These are phyloP conservation scores for Haplographium delicatum DNA, from an alignment of 495 filamentous ascomycete genomes.

Conservation along the genomic window DNA sequence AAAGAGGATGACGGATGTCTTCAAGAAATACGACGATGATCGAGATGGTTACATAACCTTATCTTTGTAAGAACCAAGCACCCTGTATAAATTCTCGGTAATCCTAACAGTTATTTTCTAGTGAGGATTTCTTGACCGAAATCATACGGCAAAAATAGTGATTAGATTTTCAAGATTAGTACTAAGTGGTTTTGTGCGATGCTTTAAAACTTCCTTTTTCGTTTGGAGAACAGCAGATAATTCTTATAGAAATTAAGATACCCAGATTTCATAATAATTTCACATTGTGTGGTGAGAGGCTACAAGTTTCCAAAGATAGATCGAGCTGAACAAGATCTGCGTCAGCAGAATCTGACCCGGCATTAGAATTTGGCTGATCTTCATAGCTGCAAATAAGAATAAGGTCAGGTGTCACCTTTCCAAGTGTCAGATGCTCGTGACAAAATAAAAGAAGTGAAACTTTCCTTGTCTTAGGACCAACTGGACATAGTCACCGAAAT, in stretches of 20 bases:
- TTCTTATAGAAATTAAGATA: conserved; percentile 21
- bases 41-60: conserved; percentile 86
- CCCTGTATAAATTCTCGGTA: not conserved
- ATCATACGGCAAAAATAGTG: conserved; percentile 24
- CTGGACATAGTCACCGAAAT: too few relatives aligned
- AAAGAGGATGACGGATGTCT: conserved; percentile 98
- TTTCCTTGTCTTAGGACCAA: too few relatives aligned
- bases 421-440: too few relatives aligned
- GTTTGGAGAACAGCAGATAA: not conserved
- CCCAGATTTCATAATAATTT: not conserved
- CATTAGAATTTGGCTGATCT: too few relatives aligned
- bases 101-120: not conserved
- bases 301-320: too few relatives aligned
- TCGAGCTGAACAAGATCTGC: too few relatives aligned
- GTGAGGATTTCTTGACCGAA: conserved; percentile 26
- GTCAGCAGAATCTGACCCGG: too few relatives aligned
- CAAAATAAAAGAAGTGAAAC: too few relatives aligned
- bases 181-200: not conserved
- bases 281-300: too few relatives aligned
- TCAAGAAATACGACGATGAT: conserved; percentile 98
- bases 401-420: too few relatives aligned
- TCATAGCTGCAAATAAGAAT: too few relatives aligned
- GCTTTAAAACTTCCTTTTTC: not conserved
- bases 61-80: conserved; percentile 47
- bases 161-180: not conserved